Percentiles rank a stretch among this genome's conserved stretches.
These are phyloP conservation scores for Lathyrus oleraceus DNA, from an alignment of 306 rosid species.

Conservation along the genomic window DNA sequence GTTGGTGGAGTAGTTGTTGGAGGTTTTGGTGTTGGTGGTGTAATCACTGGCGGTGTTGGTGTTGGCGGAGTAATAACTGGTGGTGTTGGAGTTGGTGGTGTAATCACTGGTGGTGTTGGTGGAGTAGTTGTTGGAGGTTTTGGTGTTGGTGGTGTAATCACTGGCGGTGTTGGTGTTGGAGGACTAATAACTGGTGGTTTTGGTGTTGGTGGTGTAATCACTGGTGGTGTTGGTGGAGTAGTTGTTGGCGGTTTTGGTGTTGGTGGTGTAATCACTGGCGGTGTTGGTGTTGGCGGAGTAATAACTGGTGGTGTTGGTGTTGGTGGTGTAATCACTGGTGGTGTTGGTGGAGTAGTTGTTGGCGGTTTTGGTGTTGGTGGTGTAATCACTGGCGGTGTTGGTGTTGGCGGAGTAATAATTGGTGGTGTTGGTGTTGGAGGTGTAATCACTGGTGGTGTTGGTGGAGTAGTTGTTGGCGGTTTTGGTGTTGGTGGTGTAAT, in stretches of 20 bases:
- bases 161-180: conserved; percentile 30
- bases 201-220: conserved; percentile 50
- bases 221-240: not conserved
- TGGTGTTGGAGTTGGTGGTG: conserved; percentile 37
- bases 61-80: not conserved
- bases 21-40: not conserved
- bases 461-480: too few relatives aligned
- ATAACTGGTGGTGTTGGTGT: conserved; percentile 32
- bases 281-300: not conserved
- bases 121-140: not conserved
- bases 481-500: conserved; percentile 22
- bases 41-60: conserved; percentile 19
- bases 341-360: conserved; percentile 37
- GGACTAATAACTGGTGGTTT: conserved; percentile 28
- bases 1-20: conserved; percentile 20
- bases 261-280: conserved; percentile 32
- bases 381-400: conserved; percentile 2
- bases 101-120: not conserved
- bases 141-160: not conserved
- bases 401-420: conserved; percentile 3
- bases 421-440: conserved; percentile 16
- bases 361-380: conserved; percentile 33
- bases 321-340: conserved; percentile 9
- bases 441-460: not conserved
- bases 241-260: not conserved